These are phyloP conservation scores for Arthrobotrys conoides DNA, from an alignment of 2,329 filamentous ascomycete genomes.

Conservation along the genomic window DNA sequence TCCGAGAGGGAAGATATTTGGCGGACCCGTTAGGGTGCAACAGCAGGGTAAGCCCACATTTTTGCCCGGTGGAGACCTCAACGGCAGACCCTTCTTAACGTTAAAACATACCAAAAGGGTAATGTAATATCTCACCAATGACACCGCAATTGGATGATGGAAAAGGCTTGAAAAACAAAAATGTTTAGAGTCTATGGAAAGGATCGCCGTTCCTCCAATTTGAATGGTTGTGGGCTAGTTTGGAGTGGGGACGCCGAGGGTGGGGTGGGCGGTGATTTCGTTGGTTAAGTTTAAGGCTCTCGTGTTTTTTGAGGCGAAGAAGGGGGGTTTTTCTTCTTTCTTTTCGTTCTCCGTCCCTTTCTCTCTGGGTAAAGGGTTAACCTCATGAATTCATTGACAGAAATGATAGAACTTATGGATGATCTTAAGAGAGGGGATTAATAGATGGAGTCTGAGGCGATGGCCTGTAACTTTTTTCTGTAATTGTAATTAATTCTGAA, in stretches of 20 bases:
- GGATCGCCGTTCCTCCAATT: slow-evolving; percentile 59
- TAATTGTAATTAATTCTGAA: too few relatives aligned
- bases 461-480: slow-evolving; percentile 8
- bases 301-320: slow-evolving; percentile 18
- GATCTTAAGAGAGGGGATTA: slow-evolving; percentile 21
- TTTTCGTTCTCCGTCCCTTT: too few relatives aligned
- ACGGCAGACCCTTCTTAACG: neutral
- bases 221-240: slow-evolving; percentile 59
- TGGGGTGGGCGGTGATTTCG: slow-evolving; percentile 30
- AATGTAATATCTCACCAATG: neutral
- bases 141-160: slow-evolving; percentile 28
- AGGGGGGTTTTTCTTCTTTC: neutral
- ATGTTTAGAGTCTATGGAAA: slow-evolving; percentile 13
- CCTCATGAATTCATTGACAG: neutral
- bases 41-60: neutral
- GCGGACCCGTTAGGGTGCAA: slow-evolving; percentile 1
- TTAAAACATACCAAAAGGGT: too few relatives aligned
- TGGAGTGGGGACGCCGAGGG: neutral
- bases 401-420: neutral
- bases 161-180: slow-evolving; percentile 8
- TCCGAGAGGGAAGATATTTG: slow-evolving; percentile 8
- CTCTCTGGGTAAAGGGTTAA: too few relatives aligned
- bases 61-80: neutral
- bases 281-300: neutral
- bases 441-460: slow-evolving; percentile 6